These are phyloP conservation scores for Neopestalotiopsis sp. DNA, from an alignment of 2,329 filamentous ascomycete genomes.

Conservation along the genomic window DNA sequence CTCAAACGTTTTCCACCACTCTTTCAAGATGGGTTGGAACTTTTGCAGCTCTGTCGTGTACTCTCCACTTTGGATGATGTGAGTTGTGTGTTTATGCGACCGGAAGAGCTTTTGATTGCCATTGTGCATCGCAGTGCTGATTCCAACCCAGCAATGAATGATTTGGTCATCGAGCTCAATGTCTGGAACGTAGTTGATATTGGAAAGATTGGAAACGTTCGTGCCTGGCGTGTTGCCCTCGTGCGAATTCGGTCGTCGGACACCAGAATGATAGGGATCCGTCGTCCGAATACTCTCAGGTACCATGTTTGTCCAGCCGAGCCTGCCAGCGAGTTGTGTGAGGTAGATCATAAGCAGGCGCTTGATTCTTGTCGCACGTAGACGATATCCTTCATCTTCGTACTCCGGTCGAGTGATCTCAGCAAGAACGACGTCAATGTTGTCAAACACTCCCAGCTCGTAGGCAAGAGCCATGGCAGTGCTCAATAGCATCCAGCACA, in stretches of 20 bases:
- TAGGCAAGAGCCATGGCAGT: slow-evolving; percentile 89
- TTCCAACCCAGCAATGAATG: slow-evolving; percentile 90
- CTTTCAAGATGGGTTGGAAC: slow-evolving; percentile 77
- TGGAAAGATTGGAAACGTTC: slow-evolving; percentile 58
- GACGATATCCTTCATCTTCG: slow-evolving; percentile 78
- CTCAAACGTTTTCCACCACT: slow-evolving; percentile 85
- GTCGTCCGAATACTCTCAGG: slow-evolving; percentile 68
- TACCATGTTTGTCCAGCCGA: slow-evolving; percentile 94
- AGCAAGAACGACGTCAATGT: slow-evolving; percentile 74
- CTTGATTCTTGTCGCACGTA: slow-evolving; percentile 81
- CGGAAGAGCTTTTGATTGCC: slow-evolving; percentile 89
- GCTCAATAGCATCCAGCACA: slow-evolving; percentile 97
- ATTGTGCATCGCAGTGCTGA: slow-evolving; percentile 90
- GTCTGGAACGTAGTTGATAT: slow-evolving; percentile 71
- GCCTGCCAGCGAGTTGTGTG: slow-evolving; percentile 88
- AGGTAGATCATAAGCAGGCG: slow-evolving; percentile 89
- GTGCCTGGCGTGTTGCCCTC: slow-evolving; percentile 68
- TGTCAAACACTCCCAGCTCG: slow-evolving; percentile 94
- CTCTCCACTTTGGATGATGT: slow-evolving; percentile 83
- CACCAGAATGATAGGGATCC: slow-evolving; percentile 60
- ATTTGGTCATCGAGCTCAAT: slow-evolving; percentile 72
- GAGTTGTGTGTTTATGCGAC: slow-evolving; percentile 84
- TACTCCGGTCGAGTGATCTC: slow-evolving; percentile 68
- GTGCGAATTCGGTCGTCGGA: slow-evolving; percentile 51
- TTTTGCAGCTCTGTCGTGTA: slow-evolving; percentile 83